phyloP scores from a whole-genome alignment of 306 rosid species.

The Vigna hirtella region DNA sequence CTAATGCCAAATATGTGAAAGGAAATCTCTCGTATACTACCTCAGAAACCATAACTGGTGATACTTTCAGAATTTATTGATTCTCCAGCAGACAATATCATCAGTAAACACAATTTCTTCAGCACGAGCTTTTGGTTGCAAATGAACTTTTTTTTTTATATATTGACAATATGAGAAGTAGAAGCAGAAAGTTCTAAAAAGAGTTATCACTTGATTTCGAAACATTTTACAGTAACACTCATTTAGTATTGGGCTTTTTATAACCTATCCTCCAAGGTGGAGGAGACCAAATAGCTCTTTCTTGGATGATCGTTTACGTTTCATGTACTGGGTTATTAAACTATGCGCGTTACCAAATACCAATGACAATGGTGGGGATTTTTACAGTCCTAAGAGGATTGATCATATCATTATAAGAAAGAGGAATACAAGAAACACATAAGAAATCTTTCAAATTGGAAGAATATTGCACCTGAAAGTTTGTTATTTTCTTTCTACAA shows the following conservation, averaged over 20 bases:
- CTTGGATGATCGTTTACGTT: not conserved
- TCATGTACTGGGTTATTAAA: not conserved
- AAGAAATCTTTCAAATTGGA: not conserved
- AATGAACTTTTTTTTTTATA: not conserved
- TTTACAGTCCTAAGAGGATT: not conserved
- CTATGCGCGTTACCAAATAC: slow-evolving; percentile 2
- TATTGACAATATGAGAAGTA: not conserved
- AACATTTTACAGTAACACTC: not conserved
- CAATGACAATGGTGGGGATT: not conserved
- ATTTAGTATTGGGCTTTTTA: not conserved
- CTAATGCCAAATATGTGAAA: slow-evolving; percentile 18
- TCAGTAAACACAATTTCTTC: not conserved
- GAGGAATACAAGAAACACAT: not conserved
- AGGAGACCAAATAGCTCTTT: not conserved
- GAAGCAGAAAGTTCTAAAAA: not conserved
- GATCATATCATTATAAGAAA: slow-evolving; percentile 9
- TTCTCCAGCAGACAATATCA: slow-evolving; percentile 23
- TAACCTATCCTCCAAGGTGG: not conserved
- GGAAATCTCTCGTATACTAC: too few species aligned
- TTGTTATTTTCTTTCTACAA: not conserved
- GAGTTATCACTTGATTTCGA: not conserved
- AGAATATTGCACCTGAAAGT: not conserved
- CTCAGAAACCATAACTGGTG: slow-evolving; percentile 17
- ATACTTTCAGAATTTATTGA: slow-evolving; percentile 22
- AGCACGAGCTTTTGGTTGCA: slow-evolving; percentile 10